These are phyloP conservation scores for Corylus avellana DNA, from an alignment of 306 rosid species.

Conservation along the genomic window DNA sequence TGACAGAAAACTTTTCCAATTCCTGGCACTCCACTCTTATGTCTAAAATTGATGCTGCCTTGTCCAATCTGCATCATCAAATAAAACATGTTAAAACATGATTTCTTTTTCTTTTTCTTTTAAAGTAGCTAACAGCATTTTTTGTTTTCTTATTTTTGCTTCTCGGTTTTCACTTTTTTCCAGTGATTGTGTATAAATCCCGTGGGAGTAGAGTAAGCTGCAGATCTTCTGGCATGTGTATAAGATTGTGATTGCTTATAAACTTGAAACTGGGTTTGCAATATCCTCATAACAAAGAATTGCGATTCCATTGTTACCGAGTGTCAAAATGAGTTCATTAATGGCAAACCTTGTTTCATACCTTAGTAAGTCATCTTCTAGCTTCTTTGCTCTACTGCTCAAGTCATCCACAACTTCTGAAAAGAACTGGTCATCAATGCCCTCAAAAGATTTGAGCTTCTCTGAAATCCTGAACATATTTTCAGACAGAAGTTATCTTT, in stretches of 20 bases:
- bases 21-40: slow-evolving; percentile 52
- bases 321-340: background rate
- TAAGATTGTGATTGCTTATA: background rate
- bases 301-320: background rate
- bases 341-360: slow-evolving; percentile 11
- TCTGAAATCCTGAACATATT: slow-evolving; percentile 38
- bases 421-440: slow-evolving; percentile 26
- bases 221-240: background rate
- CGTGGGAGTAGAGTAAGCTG: background rate
- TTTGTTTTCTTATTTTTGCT: background rate
- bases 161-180: background rate
- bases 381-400: slow-evolving; percentile 33
- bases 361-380: slow-evolving; percentile 51
- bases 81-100: slow-evolving; percentile 4
- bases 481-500: slow-evolving; percentile 14
- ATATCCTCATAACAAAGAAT: background rate
- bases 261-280: background rate
- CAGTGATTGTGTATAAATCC: background rate
- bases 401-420: slow-evolving; percentile 38
- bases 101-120: background rate
- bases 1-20: slow-evolving; percentile 57
- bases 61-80: slow-evolving; percentile 50
- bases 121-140: background rate
- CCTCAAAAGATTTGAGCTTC: slow-evolving; percentile 30
- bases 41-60: slow-evolving; percentile 42